These are phyloP conservation scores for Volvox carteri DNA, from an alignment of 163 green algal species.

Conservation along the genomic window DNA sequence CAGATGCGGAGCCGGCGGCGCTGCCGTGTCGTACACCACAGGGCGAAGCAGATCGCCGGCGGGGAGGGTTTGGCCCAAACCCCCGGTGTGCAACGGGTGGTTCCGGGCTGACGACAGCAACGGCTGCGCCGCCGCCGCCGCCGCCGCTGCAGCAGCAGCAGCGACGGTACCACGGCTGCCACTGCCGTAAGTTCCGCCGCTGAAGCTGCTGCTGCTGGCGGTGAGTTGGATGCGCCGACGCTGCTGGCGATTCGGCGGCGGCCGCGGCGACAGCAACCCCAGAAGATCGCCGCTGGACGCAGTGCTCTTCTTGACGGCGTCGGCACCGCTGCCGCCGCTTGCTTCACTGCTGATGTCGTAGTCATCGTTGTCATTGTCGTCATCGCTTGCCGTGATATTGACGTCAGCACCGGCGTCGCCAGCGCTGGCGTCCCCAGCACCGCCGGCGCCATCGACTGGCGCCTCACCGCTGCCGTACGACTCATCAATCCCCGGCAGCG, in stretches of 20 bases:
- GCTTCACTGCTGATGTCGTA: background rate
- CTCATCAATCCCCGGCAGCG: slow-evolving; percentile 23
- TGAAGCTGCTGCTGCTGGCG: slow-evolving; percentile 6
- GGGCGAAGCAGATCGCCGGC: background rate
- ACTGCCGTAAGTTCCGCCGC: background rate
- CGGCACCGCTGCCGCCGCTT: background rate
- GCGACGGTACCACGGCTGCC: background rate
- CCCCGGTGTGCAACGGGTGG: too few relatives aligned
- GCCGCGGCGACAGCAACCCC: background rate
- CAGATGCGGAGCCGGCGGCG: background rate
- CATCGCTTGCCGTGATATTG: background rate
- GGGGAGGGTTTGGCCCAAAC: too few relatives aligned
- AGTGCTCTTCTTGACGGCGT: background rate
- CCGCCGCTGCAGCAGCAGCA: background rate
- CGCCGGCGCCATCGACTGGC: background rate
- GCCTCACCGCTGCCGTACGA: slow-evolving; percentile 12
- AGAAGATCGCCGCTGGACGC: background rate
- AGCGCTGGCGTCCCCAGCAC: background rate
- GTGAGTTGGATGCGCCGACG: slow-evolving; percentile 6
- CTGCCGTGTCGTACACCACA: background rate
- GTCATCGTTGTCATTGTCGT: background rate
- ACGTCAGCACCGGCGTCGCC: background rate
- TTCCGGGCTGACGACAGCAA: background rate
- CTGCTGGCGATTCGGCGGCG: background rate
- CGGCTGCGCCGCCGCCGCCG: background rate